phyloP scores from a whole-genome alignment of 2,329 filamentous ascomycete species.

The Microsporum audouinii region DNA sequence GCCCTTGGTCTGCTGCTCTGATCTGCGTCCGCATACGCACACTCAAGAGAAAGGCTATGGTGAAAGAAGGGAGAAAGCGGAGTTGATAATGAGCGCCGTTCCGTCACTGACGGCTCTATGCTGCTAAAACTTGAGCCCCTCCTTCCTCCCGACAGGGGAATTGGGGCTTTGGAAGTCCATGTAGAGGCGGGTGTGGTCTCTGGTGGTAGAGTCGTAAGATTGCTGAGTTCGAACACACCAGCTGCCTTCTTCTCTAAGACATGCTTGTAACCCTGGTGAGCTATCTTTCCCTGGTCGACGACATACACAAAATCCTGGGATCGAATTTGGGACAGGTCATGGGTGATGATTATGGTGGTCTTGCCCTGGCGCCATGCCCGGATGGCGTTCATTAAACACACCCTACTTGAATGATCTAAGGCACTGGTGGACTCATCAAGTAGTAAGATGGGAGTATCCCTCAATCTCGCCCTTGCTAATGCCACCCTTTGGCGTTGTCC shows the following conservation, averaged over 20 bases:
- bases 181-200: background rate
- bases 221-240: background rate
- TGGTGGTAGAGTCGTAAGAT: background rate
- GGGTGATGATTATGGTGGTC: conserved; percentile 88
- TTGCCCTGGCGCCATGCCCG: conserved; percentile 65
- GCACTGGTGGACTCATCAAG: conserved; percentile 84
- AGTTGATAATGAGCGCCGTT: background rate
- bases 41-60: background rate
- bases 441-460: conserved; percentile 69
- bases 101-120: background rate
- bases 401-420: conserved; percentile 61
- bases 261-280: conserved; percentile 55
- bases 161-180: background rate
- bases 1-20: background rate
- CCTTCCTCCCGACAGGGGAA: background rate
- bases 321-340: conserved; percentile 68
- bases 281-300: conserved; percentile 56
- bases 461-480: conserved; percentile 63
- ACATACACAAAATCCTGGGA: conserved; percentile 68
- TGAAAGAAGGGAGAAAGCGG: conserved; percentile 1
- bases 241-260: conserved; percentile 12
- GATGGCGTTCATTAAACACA: conserved; percentile 61
- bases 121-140: background rate
- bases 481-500: conserved; percentile 76
- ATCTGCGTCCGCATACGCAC: background rate